Conservation (phyloP, 176 grass and related monocot species). For the Aegilops bicornis region DNA sequence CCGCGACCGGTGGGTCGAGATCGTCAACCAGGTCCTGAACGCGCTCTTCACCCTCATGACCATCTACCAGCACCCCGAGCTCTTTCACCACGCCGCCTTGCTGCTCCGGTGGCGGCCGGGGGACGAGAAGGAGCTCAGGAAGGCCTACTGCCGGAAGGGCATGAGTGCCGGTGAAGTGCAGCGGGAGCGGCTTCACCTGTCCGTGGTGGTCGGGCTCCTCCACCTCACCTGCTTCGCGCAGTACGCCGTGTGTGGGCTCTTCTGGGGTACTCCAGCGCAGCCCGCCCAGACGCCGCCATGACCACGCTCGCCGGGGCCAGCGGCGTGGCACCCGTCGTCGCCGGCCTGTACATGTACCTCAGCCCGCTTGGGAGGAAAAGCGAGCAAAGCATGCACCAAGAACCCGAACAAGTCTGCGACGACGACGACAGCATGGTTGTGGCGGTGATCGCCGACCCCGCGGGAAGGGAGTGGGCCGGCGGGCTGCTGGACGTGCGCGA, state of each 20-base stretch:
- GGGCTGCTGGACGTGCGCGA: slow-evolving; percentile 57
- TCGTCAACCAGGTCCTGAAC: slow-evolving; percentile 78
- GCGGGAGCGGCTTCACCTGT: slow-evolving; percentile 53
- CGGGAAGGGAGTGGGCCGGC: slow-evolving; percentile 42
- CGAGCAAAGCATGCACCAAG: slow-evolving; percentile 31
- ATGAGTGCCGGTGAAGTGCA: neutral
- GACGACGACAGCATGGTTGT: neutral
- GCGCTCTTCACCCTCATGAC: slow-evolving; percentile 81
- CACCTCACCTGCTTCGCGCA: slow-evolving; percentile 56
- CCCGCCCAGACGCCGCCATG: slow-evolving; percentile 40
- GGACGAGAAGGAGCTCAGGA: slow-evolving; percentile 47
- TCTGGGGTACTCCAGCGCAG: slow-evolving; percentile 49
- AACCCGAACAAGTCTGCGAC: neutral
- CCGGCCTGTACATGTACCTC: slow-evolving; percentile 46
- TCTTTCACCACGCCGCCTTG: slow-evolving; percentile 54
- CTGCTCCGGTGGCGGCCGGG: slow-evolving; percentile 45
- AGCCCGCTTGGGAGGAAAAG: slow-evolving; percentile 57
- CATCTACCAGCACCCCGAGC: slow-evolving; percentile 68
- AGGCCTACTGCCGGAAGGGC: slow-evolving; percentile 60
- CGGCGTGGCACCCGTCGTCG: slow-evolving; percentile 42
- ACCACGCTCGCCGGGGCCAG: slow-evolving; percentile 41
- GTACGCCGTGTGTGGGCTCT: slow-evolving; percentile 63
- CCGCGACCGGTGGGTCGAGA: slow-evolving; percentile 61
- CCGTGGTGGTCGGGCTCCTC: slow-evolving; percentile 52
- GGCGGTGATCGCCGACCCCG: neutral